A percentile compares a stretch with the other conserved stretches of the same genome.
Conservation (phyloP, 106 monocot species). For the Apostasia ramifera region DNA sequence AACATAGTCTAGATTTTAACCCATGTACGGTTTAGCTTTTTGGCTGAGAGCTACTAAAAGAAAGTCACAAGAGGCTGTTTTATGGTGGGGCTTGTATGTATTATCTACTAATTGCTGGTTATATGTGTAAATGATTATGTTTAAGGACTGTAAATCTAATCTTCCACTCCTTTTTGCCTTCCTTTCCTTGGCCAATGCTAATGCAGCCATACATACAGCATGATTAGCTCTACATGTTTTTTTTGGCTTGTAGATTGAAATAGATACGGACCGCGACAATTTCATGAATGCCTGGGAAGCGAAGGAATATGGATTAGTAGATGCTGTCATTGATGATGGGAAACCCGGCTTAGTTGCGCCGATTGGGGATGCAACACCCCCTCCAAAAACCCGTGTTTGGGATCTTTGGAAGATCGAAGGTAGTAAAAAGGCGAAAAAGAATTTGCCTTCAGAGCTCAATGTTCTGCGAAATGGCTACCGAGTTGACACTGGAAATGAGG, state of each 20-base stretch:
- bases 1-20: too few species aligned
- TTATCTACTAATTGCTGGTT: too few species aligned
- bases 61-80: too few species aligned
- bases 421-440: constrained; percentile 57
- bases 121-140: too few species aligned
- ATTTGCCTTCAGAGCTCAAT: constrained; percentile 66
- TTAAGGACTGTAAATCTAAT: neutral
- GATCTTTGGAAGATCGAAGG: constrained; percentile 74
- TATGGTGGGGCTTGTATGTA: too few species aligned
- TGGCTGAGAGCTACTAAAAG: too few species aligned
- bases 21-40: too few species aligned
- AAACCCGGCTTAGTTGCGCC: constrained; percentile 95
- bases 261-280: constrained; percentile 82
- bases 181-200: neutral
- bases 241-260: constrained; percentile 48
- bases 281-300: constrained; percentile 99
- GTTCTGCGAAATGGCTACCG: constrained; percentile 25
- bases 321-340: constrained; percentile 84
- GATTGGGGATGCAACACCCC: constrained; percentile 47
- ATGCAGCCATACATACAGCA: neutral
- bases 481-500: constrained; percentile 2
- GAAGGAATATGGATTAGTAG: constrained; percentile 89
- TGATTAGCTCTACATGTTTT: neutral
- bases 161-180: neutral
- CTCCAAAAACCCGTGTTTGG: constrained; percentile 89